Conservation (phyloP, 2,329 filamentous ascomycete species). For the Ophiostoma australiae region DNA sequence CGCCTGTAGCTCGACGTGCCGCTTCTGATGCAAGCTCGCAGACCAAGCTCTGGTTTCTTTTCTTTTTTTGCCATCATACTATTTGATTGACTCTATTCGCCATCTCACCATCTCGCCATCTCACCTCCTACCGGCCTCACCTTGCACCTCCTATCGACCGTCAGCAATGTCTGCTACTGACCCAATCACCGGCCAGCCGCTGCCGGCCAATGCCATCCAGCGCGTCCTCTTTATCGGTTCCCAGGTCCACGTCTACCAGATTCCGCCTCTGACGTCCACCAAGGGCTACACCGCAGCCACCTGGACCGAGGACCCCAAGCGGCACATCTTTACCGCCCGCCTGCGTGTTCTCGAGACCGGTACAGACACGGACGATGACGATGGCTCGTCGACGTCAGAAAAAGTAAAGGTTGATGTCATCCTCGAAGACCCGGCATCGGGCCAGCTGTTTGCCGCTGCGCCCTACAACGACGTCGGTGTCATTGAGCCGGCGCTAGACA, state of each 20-base stretch:
- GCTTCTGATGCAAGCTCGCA: background rate
- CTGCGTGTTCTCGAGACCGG: constrained; percentile 74
- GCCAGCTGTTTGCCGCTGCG: constrained; percentile 75
- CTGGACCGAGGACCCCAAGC: constrained; percentile 68
- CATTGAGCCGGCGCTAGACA: constrained; percentile 75
- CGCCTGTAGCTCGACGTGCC: background rate
- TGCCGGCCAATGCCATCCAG: constrained; percentile 74
- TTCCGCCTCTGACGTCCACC: constrained; percentile 71
- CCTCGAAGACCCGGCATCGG: constrained; percentile 68
- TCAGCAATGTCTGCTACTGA: constrained; percentile 58
- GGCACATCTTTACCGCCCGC: constrained; percentile 81
- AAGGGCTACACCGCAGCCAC: constrained; percentile 71
- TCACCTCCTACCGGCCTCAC: background rate
- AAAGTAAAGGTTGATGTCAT: constrained; percentile 68
- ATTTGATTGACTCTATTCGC: background rate
- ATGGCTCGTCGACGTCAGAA: constrained; percentile 33
- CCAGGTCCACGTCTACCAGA: constrained; percentile 78
- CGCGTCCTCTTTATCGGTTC: constrained; percentile 73
- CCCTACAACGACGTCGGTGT: constrained; percentile 63
- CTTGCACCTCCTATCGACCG: background rate
- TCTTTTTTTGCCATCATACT: background rate
- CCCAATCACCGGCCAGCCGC: constrained; percentile 62
- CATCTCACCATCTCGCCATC: background rate
- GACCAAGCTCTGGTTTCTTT: background rate
- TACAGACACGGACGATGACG: constrained; percentile 39